Base-by-base conservation (phyloP, 192 early-diverging fungal genomes). In the Coemansia aciculifera region DNA sequence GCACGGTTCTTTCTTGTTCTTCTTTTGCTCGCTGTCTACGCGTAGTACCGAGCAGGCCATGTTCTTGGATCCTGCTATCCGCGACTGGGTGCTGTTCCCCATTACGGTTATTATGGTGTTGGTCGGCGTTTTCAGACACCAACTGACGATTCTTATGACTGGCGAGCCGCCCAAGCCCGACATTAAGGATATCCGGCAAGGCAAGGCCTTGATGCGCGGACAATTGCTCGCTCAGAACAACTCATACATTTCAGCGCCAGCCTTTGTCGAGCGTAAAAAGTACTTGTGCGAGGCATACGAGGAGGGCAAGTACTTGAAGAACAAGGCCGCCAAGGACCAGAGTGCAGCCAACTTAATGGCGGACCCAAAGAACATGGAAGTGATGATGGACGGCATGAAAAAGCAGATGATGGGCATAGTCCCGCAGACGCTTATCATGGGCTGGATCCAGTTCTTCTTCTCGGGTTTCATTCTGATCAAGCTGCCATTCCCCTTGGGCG, bases 381-480 rank as follows among this genome's bases (percentile, higher is more conserved):
- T 85, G 56, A 98, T 96, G 92, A 98, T 96, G 95, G 94, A 95
- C 29, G 91, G 92, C 72, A 92, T 98, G 93, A 99, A 97, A 86
- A 95, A 97, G 84, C 93, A 95, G 84, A 90, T 99, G 86, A 89
- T 90, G 72, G 96, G 94, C 85, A 93, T 99, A 80, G 89, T 99
- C n/a, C 97, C 97, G 46, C 97, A 99, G 79, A 96, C 93, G 46
- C 75, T 99, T 10, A 98, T 99, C 82, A 99, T 99, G 97, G 91
- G 88, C 34, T 99, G 96, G 96, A 94, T 99, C 83, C 94, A 94
- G 64, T 98, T 95, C 83, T 99, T 99, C 86, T 99, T 99, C 81
- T 92, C 92, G 24, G 97, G 97, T 60, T 99, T 99, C 74, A 89
- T 99, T 39, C 85, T 97, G 57, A 94, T 96, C 80, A 96, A 95